Evolutionary conservation across 2,329 filamentous ascomycete genomes (phyloP), one percentile per base, ranked within the genome.

Genomic region (Chaetomiaceae sp.): DNA sequence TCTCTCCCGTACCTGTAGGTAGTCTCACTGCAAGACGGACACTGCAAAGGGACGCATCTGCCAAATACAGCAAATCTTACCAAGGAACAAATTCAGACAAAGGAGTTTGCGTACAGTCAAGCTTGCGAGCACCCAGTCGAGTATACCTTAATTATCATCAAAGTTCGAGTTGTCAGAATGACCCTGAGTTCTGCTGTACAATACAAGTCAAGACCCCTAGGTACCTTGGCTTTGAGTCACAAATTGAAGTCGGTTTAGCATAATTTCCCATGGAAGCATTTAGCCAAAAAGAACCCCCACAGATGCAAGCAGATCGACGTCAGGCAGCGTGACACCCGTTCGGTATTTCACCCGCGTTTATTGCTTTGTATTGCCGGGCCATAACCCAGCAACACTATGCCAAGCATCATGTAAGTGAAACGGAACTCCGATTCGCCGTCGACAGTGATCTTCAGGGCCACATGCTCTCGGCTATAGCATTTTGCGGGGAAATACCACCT

Each of bases 221-320:
- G 25, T 27, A 27, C 25, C n/a, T n/a, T n/a, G n/a, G 25, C 25
- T 27, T 27, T 27, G 25, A 27, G 25, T 9, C 25, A 5, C 31
- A 55, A 48, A 55, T 51, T 51, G 44, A 22, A 14, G 54, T 27
- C 68, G 67, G 47, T 69, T 61, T 22, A 71, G 67, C 38, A 57
- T 73, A 51, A 57, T 29, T 47, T 46, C 51, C 55, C 33, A 39
- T 40, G 42, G 31, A 40, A 27, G 33, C 27, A 57, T 57, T 57
- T 54, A 57, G 55, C 34, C 55, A 57, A 54, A 57, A 57, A 1
- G 8, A 12, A 22, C 31, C 55, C 55, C 55, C 51, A 56, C 45
- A 51, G 34, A 51, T 56, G 34, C 14, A 37, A 38, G 46, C 45
- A 51, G 34, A 51, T 56, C 40, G n/a, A 42, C 43, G 46, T 39